Percentiles rank a stretch among this genome's conserved stretches.
Conservation (phyloP, 2,329 filamentous ascomycete species). For the Phyllosticta citriasiana region DNA sequence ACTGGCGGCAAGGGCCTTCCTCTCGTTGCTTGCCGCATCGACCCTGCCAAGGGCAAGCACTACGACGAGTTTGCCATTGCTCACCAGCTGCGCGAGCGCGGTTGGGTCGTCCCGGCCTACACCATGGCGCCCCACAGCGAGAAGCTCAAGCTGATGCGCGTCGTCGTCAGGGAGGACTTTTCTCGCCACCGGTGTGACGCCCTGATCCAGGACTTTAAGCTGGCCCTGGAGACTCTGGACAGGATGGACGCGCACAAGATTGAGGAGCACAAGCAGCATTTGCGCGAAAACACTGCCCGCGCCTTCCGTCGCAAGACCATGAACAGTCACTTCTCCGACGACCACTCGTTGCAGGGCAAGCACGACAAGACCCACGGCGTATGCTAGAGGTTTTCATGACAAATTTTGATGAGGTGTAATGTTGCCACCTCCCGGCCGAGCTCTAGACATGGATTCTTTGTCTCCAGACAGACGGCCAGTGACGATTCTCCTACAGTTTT, state of each 20-base stretch:
- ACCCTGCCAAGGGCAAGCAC: slow-evolving; percentile 43
- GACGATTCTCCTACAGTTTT: background rate
- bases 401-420: background rate
- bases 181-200: slow-evolving; percentile 70
- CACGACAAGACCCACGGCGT: slow-evolving; percentile 81
- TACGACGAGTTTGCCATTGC: slow-evolving; percentile 52
- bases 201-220: slow-evolving; percentile 67
- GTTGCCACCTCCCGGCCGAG: background rate
- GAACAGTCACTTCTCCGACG: slow-evolving; percentile 48
- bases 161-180: slow-evolving; percentile 91
- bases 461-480: background rate
- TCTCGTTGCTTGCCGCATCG: slow-evolving; percentile 78
- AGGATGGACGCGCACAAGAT: slow-evolving; percentile 65
- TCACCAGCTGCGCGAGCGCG: slow-evolving; percentile 73
- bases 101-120: slow-evolving; percentile 93
- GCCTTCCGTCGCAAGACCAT: slow-evolving; percentile 20
- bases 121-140: slow-evolving; percentile 89
- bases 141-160: slow-evolving; percentile 77
- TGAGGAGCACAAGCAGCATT: slow-evolving; percentile 52
- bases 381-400: slow-evolving; percentile 45
- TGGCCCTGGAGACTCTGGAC: slow-evolving; percentile 61
- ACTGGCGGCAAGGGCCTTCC: slow-evolving; percentile 69
- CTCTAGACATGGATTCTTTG: background rate
- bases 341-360: slow-evolving; percentile 82
- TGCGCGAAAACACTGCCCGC: slow-evolving; percentile 14